These are phyloP conservation scores for Penicillium sp. DNA, from an alignment of 2,329 filamentous ascomycete genomes.

Conservation along the genomic window DNA sequence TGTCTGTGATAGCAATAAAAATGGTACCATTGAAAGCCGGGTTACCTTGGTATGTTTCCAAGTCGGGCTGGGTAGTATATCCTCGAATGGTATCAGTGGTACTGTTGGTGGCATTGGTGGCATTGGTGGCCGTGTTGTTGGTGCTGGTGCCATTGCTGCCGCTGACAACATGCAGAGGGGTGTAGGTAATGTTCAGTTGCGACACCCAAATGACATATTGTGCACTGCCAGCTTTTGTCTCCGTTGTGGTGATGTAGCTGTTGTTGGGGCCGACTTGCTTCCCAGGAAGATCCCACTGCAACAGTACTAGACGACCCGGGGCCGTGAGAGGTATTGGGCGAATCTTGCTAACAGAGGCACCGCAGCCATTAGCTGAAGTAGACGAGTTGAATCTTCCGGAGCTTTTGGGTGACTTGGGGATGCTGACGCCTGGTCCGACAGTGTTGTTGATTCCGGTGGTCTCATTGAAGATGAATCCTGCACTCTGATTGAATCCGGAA, in stretches of 20 bases:
- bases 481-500: slow-evolving; percentile 30
- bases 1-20: slow-evolving; percentile 73
- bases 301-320: slow-evolving; percentile 67
- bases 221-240: slow-evolving; percentile 52
- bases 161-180: slow-evolving; percentile 52
- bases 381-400: slow-evolving; percentile 42
- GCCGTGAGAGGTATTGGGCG: slow-evolving; percentile 73
- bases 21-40: slow-evolving; percentile 74
- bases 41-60: slow-evolving; percentile 65
- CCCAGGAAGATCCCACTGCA: slow-evolving; percentile 72
- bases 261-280: slow-evolving; percentile 73
- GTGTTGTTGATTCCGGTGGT: slow-evolving; percentile 64
- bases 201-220: slow-evolving; percentile 72
- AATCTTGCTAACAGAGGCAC: slow-evolving; percentile 54
- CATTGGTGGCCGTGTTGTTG: neutral
- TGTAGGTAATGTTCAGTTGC: slow-evolving; percentile 74
- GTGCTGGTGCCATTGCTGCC: slow-evolving; percentile 43
- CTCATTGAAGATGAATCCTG: neutral
- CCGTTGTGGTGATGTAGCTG: slow-evolving; percentile 67
- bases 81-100: slow-evolving; percentile 49
- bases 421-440: slow-evolving; percentile 37
- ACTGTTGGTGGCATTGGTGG: slow-evolving; percentile 43
- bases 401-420: slow-evolving; percentile 45
- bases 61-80: slow-evolving; percentile 70
- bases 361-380: slow-evolving; percentile 52